Conservation (phyloP, 2,329 filamentous ascomycete genomes). For the Phyllosticta paracitricarpa region DNA sequence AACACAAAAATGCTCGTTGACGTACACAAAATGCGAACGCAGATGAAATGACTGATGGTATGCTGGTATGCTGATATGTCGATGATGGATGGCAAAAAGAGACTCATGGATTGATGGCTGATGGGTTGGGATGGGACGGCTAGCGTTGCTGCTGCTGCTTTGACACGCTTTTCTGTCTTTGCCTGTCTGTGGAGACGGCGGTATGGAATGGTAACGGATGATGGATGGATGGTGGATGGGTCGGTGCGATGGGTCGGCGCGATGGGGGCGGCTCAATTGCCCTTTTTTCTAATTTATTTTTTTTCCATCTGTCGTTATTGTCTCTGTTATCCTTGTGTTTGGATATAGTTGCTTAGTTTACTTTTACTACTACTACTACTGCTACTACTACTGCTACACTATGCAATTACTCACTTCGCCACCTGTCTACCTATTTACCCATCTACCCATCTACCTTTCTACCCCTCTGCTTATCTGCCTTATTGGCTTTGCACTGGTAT, state of each 20-base stretch:
- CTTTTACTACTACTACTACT: neutral
- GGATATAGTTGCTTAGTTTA: neutral
- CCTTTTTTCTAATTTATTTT: neutral
- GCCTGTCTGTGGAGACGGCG: neutral
- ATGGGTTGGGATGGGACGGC: neutral
- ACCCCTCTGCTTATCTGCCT: no score
- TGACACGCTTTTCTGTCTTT: neutral
- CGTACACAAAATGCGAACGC: no score
- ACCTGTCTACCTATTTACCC: no score
- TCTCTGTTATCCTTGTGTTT: neutral
- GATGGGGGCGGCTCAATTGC: neutral
- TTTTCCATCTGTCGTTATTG: neutral
- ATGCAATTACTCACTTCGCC: no score
- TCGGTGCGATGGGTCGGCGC: neutral
- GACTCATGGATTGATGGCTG: neutral
- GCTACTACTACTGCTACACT: no score
- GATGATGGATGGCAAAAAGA: no score
- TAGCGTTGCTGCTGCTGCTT: neutral
- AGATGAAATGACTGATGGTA: no score
- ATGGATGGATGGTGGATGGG: neutral
- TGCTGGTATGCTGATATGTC: no score
- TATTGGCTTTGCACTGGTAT: no score
- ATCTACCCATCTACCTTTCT: no score
- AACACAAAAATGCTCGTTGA: no score
- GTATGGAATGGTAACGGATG: neutral